Evolutionary conservation across 2,329 filamentous ascomycete species (phyloP), one percentile per base, ranked within the genome.

Genomic region (Mycosphaerella sp.): DNA sequence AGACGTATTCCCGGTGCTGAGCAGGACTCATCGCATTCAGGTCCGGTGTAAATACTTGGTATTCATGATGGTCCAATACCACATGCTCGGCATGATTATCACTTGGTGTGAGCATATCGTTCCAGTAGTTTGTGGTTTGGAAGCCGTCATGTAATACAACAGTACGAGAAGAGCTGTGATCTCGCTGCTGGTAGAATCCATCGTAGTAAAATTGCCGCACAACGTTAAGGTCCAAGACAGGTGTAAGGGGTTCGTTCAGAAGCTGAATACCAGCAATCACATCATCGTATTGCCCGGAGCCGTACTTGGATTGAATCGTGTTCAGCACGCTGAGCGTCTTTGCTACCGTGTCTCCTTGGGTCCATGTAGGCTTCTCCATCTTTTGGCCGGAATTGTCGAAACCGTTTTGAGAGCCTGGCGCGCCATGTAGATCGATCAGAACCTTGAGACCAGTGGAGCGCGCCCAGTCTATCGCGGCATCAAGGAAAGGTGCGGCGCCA

Each of bases 21-120:
- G 71, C 69, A 3, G 75, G 74, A 32, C 71, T 67, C 64, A 79
- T 67, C 17, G 72, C 71, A 27, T 84, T 68, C 25, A 78, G 69
- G 0, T 68, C 70, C 18, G 74, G 66, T 53, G 71, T 74, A 68
- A 86, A 86, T 52, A 82, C 73, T 63, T 85, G 79, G 64, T 86
- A 87, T 62, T 86, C 80, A 64, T 87, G 84, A 52, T 83, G 81
- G 62, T 87, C 84, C 55, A 87, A 68, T 41, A 79, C 76, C 36
- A 84, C 76, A 41, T 79, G 77, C 40, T 76, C 70, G 2, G 75
- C 70, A 57, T 74, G 71, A 55, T 73, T 69, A 61, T 78, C 75
- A 0, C 68, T 71, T 1, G 71, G 70, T 2, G 73, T 78, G 59
- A 84, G 72, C 66, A 80, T 81, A 4, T 74, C 78, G 60, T 86